phyloP scores from a whole-genome alignment of 2,329 filamentous ascomycete genomes.

The Talaromyces atroroseus region DNA sequence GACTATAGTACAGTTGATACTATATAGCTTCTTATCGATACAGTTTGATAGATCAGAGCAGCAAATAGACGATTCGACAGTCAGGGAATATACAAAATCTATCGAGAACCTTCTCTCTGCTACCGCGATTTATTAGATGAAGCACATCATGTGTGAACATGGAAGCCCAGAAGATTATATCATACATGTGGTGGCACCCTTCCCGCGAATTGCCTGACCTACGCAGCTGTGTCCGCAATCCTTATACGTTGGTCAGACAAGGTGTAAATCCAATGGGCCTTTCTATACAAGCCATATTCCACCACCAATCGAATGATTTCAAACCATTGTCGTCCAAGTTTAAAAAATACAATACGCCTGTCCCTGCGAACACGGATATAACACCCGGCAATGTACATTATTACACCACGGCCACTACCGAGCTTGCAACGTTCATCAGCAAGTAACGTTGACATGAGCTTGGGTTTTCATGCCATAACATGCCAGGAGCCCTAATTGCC shows the following conservation, averaged over 20 bases:
- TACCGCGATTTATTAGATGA: constrained; percentile 64
- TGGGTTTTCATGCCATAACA: neutral
- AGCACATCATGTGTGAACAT: constrained; percentile 22
- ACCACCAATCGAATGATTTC: neutral
- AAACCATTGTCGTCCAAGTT: neutral
- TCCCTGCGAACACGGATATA: neutral
- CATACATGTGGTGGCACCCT: neutral
- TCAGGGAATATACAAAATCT: constrained; percentile 27
- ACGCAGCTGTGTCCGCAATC: neutral
- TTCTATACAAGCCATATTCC: constrained; percentile 1
- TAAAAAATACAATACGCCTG: neutral
- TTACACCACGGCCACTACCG: neutral
- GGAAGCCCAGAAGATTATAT: neutral
- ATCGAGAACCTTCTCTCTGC: constrained; percentile 59
- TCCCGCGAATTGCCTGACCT: neutral
- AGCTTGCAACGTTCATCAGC: neutral
- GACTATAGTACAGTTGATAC: constrained; percentile 45
- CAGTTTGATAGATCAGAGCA: constrained; percentile 62
- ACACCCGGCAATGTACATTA: neutral
- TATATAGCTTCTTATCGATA: constrained; percentile 65
- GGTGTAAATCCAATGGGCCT: constrained; percentile 4
- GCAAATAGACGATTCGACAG: constrained; percentile 42
- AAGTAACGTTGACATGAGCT: neutral
- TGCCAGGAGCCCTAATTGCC: neutral
- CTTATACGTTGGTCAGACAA: neutral